A percentile compares a stretch with the other conserved stretches of the same genome.
Conservation (phyloP, 192 early-diverging fungal genomes). For the Spizellomyces sp. region DNA sequence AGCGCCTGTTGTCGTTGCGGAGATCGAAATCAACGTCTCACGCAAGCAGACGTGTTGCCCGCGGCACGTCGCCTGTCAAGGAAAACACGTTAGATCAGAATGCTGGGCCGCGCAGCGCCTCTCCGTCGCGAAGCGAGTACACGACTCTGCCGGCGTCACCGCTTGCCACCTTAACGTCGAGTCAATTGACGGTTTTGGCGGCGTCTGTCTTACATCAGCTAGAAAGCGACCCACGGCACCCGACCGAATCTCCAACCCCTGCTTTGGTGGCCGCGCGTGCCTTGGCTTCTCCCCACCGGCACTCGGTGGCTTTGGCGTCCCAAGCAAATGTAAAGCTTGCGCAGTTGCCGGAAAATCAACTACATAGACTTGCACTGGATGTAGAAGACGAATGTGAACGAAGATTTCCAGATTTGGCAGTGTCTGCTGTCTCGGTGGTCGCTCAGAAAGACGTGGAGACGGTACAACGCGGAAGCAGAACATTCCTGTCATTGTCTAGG, state of each 20-base stretch:
- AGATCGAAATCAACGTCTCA: not conserved
- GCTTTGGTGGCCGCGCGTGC: constrained; percentile 17
- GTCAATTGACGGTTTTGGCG: not conserved
- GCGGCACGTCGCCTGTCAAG: not conserved
- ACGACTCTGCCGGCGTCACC: not conserved
- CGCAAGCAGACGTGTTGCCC: not conserved
- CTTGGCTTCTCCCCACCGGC: constrained; percentile 5
- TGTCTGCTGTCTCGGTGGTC: constrained; percentile 13
- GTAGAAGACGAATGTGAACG: constrained; percentile 26
- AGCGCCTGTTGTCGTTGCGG: not conserved
- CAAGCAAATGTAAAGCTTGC: constrained; percentile 7
- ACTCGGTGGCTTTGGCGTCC: not conserved
- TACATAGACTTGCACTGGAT: constrained; percentile 17
- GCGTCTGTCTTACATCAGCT: constrained; percentile 1
- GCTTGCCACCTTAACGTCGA: not conserved
- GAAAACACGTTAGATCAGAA: not conserved
- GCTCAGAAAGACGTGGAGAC: not conserved
- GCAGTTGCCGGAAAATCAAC: not conserved
- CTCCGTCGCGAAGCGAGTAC: not conserved
- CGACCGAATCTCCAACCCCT: not conserved
- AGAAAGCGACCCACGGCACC: not conserved
- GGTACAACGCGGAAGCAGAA: constrained; percentile 8
- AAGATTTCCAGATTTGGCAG: constrained; percentile 24
- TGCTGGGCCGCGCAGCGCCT: not conserved
- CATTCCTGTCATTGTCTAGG: constrained; percentile 18